Evolutionary conservation across 768 basidiomycete genomes (phyloP).

Genomic region (Grammothele lineata): DNA sequence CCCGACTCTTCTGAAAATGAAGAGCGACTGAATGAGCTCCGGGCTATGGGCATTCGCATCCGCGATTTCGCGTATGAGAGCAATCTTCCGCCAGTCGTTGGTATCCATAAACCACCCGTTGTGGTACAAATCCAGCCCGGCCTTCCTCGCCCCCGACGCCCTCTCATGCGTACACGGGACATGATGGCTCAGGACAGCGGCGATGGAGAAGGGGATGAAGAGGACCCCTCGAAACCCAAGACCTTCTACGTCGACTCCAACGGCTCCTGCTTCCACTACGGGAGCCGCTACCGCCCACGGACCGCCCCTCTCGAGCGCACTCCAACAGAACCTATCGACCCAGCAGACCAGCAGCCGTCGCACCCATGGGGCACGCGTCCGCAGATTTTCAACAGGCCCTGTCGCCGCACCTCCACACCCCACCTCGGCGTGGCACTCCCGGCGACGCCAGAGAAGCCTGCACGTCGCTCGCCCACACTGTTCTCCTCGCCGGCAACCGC

Average conservation of each 20-base stretch:
- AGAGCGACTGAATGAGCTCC: slow-evolving; percentile 18
- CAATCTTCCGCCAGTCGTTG: slow-evolving; percentile 58
- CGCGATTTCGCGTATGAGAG: slow-evolving; percentile 69
- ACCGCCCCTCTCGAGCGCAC: slow-evolving; percentile 27
- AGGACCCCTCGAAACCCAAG: slow-evolving; percentile 2
- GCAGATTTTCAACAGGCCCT: slow-evolving; percentile 4
- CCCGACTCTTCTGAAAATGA: not conserved
- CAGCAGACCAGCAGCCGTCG: slow-evolving; percentile 15
- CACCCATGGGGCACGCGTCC: slow-evolving; percentile 7
- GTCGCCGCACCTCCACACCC: slow-evolving; percentile 1
- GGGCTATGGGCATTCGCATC: slow-evolving; percentile 37
- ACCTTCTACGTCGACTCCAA: slow-evolving; percentile 15
- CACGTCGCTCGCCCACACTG: not conserved
- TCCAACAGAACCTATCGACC: slow-evolving; percentile 29
- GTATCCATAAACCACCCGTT: too few species aligned
- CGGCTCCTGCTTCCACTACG: slow-evolving; percentile 7
- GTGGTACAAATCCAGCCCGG: slow-evolving; percentile 48
- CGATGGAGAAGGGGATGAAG: slow-evolving; percentile 15
- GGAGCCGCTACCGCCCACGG: slow-evolving; percentile 3
- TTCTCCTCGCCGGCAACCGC: slow-evolving; percentile 1
- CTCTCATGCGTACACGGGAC: slow-evolving; percentile 34
- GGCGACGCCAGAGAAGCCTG: slow-evolving; percentile 7
- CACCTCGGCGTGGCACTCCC: not conserved
- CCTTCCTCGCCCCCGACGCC: slow-evolving; percentile 25
- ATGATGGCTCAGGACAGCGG: slow-evolving; percentile 26